Evolutionary conservation across 805 yeast species (phyloP).

Genomic region (Hanseniaspora lindneri): DNA sequence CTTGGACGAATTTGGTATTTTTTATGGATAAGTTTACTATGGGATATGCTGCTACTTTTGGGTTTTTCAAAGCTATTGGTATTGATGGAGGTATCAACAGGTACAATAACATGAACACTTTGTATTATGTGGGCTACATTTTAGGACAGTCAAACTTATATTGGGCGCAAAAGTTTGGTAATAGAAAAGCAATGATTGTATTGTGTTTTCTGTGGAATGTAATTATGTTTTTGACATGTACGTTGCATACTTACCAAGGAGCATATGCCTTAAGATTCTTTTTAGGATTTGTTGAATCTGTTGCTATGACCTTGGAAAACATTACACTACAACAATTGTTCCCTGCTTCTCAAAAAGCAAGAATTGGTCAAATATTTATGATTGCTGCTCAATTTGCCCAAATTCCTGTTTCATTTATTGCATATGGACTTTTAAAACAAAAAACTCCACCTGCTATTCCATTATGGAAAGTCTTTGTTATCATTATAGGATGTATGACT

Average conservation of each 20-base stretch:
- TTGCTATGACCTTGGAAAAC: slow-evolving; percentile 35
- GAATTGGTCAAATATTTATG: slow-evolving; percentile 44
- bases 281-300: slow-evolving; percentile 40
- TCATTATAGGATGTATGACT: slow-evolving; percentile 47
- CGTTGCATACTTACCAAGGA: slow-evolving; percentile 37
- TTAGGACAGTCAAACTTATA: slow-evolving; percentile 38
- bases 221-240: slow-evolving; percentile 37
- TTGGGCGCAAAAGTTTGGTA: slow-evolving; percentile 35
- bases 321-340: slow-evolving; percentile 42
- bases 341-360: slow-evolving; percentile 38
- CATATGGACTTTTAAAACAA: slow-evolving; percentile 32
- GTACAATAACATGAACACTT: slow-evolving; percentile 39
- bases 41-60: slow-evolving; percentile 39
- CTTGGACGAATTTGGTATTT: slow-evolving; percentile 33
- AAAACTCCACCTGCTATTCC: slow-evolving; percentile 24
- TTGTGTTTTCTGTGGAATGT: slow-evolving; percentile 36
- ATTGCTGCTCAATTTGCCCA: slow-evolving; percentile 40
- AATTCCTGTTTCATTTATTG: slow-evolving; percentile 42
- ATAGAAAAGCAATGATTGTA: slow-evolving; percentile 31
- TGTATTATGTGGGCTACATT: slow-evolving; percentile 43
- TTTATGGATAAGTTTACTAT: slow-evolving; percentile 44
- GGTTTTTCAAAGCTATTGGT: slow-evolving; percentile 37
- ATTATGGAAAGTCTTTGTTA: slow-evolving; percentile 44
- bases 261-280: slow-evolving; percentile 38
- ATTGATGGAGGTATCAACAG: slow-evolving; percentile 33